These are phyloP conservation scores for Coemansia sp. DNA, from an alignment of 192 early-diverging fungal species.

Conservation along the genomic window DNA sequence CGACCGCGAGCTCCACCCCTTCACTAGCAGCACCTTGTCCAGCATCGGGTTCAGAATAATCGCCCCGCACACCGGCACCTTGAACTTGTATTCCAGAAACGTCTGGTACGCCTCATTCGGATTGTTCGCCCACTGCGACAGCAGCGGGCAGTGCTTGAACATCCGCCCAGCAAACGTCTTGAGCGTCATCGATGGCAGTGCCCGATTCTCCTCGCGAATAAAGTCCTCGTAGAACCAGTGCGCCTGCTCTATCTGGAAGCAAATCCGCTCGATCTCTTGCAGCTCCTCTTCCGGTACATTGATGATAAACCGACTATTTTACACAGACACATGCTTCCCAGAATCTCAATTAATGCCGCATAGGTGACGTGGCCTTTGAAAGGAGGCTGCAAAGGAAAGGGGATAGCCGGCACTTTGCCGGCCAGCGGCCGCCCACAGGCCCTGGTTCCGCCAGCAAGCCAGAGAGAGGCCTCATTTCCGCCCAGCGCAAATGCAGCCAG, in stretches of 20 bases:
- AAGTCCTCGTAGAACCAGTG: conserved; percentile 99
- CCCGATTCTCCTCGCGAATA: conserved; percentile 78
- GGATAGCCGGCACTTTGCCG: no score
- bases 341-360: not conserved
- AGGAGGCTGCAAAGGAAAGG: no score
- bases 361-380: not conserved
- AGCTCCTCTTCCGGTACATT: conserved; percentile 96
- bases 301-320: conserved; percentile 96
- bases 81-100: conserved; percentile 93
- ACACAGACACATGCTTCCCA: conserved; percentile 1
- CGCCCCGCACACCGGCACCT: conserved; percentile 96
- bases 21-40: conserved; percentile 79
- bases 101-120: conserved; percentile 85
- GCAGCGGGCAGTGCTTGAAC: conserved; percentile 86
- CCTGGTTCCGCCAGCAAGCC: no score
- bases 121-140: conserved; percentile 82
- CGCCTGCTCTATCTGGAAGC: conserved; percentile 98
- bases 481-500: not conserved
- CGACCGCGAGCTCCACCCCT: conserved; percentile 84
- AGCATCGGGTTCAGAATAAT: conserved; percentile 82
- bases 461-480: no score
- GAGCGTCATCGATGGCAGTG: conserved; percentile 77
- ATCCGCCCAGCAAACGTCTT: conserved; percentile 79
- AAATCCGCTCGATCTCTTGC: conserved; percentile 89
- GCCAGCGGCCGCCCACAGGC: no score